phyloP scores from a whole-genome alignment of 345 rosid genomes.

The Aquilaria sinensis region DNA sequence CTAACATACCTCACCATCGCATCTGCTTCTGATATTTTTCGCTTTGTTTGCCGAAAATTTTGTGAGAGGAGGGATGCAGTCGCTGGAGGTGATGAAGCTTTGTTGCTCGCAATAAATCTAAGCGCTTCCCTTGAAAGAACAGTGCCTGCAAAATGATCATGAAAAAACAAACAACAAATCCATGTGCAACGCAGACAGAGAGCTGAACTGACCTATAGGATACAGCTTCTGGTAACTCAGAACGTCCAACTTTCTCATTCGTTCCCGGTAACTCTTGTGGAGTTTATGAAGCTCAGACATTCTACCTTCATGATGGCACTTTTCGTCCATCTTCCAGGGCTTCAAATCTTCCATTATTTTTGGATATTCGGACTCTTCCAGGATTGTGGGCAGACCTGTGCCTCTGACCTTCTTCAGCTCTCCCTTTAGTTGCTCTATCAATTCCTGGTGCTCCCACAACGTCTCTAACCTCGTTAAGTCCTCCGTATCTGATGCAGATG shows the following conservation, averaged over 20 bases:
- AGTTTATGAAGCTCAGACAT: conserved; percentile 84
- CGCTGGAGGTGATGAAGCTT: conserved; percentile 26
- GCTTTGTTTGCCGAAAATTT: conserved; percentile 37
- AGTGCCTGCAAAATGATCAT: conserved; percentile 40
- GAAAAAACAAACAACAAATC: neutral
- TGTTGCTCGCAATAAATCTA: conserved; percentile 32
- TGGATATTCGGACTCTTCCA: conserved; percentile 63
- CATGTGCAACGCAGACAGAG: neutral
- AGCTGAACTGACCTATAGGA: conserved; percentile 63
- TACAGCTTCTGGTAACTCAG: conserved; percentile 90
- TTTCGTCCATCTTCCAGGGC: conserved; percentile 91
- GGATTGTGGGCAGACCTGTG: conserved; percentile 69
- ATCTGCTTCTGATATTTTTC: conserved; percentile 39
- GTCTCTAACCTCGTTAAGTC: conserved; percentile 38
- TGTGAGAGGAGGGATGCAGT: conserved; percentile 42
- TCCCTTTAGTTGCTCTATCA: conserved; percentile 86
- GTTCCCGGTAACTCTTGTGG: conserved; percentile 76
- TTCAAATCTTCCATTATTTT: conserved; percentile 75
- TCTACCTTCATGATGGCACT: conserved; percentile 45
- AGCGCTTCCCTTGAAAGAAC: conserved; percentile 64
- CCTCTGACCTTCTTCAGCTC: conserved; percentile 87
- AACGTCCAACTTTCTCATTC: conserved; percentile 89
- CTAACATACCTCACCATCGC: conserved; percentile 49
- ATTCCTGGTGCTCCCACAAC: conserved; percentile 90
- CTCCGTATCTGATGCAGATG: conserved; percentile 28